Conservation (phyloP, 805 yeast genomes). For the Wilhelminamyces savonicus region DNA sequence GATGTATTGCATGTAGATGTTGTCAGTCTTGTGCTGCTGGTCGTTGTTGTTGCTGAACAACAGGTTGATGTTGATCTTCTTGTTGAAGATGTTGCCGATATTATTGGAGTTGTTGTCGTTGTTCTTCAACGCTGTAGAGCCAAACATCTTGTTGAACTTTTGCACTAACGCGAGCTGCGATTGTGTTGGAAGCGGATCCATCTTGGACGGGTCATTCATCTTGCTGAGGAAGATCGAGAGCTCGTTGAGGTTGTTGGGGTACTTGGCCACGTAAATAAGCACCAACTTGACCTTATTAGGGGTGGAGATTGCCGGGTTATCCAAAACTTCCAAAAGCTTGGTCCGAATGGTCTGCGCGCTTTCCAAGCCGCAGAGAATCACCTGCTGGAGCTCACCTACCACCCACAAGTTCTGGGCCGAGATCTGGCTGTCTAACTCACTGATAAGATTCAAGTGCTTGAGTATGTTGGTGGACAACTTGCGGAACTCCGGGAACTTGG, state of each 20-base stretch:
- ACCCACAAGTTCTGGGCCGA: slow-evolving; percentile 66
- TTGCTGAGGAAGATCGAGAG: slow-evolving; percentile 17
- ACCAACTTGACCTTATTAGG: slow-evolving; percentile 65
- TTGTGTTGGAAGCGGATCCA: slow-evolving; percentile 26
- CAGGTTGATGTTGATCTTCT: slow-evolving; percentile 23
- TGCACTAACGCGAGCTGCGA: slow-evolving; percentile 26
- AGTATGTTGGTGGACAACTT: slow-evolving; percentile 82
- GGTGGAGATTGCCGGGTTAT: slow-evolving; percentile 36
- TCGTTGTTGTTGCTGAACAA: slow-evolving; percentile 21
- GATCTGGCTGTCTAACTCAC: slow-evolving; percentile 77
- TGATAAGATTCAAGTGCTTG: slow-evolving; percentile 85
- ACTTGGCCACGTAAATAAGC: slow-evolving; percentile 67
- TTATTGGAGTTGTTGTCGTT: slow-evolving; percentile 8
- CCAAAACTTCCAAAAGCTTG: slow-evolving; percentile 50
- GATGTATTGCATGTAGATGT: slow-evolving; percentile 85
- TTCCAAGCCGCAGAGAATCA: slow-evolving; percentile 53
- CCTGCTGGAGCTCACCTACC: slow-evolving; percentile 86
- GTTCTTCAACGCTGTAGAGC: slow-evolving; percentile 5
- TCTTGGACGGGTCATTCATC: slow-evolving; percentile 21
- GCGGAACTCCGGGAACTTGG: slow-evolving; percentile 89
- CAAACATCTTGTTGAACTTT: slow-evolving; percentile 21
- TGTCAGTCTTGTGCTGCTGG: slow-evolving; percentile 38
- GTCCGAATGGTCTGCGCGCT: slow-evolving; percentile 35
- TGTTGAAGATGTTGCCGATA: slow-evolving; percentile 24
- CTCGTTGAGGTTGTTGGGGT: slow-evolving; percentile 38